Evolutionary conservation across 352 stramenopile species (phyloP), one percentile per base, ranked within the genome.

Genomic region (Phytopythium vexans): DNA sequence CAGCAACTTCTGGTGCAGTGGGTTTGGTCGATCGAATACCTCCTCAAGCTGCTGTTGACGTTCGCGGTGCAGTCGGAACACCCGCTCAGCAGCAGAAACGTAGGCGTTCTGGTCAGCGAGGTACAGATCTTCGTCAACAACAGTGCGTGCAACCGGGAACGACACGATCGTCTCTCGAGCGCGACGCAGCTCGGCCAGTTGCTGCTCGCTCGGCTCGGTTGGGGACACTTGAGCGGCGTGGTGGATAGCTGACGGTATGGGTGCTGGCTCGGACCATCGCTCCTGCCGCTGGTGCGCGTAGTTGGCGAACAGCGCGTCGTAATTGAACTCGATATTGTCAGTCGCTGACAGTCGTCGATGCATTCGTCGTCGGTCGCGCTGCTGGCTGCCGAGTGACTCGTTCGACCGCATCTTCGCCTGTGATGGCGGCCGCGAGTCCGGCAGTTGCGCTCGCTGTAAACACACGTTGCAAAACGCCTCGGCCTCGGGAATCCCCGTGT

Each of bases 401-500:
- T 51, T 31, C 45, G 21, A 27, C 21, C 21, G 21, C 21, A 8
- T n/a, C 6, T 21, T 21, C 35, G 31, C 15, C 31, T 27, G 27
- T 52, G 14, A 4, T 4, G 46, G 10, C n/a, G 31, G 15, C 21
- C 14, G n/a, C 34, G 1, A 12, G 34, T 37, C 46, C 16, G 49
- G 38, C 27, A 69, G 49, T 3, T 61, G 44, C 10, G 72, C 62
- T 12, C 76, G 59, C 12, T 39, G 32, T 1, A 83, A 52, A 39
- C 76, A 84, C 38, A 70, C 75, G 21, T 48, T 54, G 52, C 76
- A 87, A 32, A 87, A 72, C 1, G 48, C 53, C 16, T 83, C 64
- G 0, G 43, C 64, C 40, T 82, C 71, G 0, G 66, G 61, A 4
- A 56, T 39, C 11, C 61, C 56, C 11, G 62, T 79, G 34, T 60